Evolutionary conservation across 73 alveolate species (phyloP), one percentile per base, ranked within the genome.

Genomic region (Paramecium octaurelia): DNA sequence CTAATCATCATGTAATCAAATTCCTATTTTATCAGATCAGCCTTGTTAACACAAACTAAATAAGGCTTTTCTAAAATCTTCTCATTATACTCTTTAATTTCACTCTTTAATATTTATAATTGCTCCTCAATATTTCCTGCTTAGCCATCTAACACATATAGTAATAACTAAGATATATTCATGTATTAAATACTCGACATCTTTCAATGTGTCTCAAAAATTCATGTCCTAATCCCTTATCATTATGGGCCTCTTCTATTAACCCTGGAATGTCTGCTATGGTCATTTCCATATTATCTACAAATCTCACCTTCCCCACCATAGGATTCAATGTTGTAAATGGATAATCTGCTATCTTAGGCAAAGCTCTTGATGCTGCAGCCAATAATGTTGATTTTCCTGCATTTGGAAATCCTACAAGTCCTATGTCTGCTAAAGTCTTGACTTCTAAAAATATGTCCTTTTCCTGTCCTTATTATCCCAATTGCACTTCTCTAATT

Each of bases 361-460:
- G 99, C 38, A 95, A 93, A 6, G 99, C 98, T 40, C 99, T 92
- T 23, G 95, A 93, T 23, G 96, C 97, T 27, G 98, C 91, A 3
- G 99, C 97, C 23, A 98, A 94, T 21, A 98, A 92, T 1, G 99
- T 95, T 31, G 98, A 92, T 92, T 98, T 98, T 68, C 99, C 99
- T 35, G 99, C 99, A 89, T 98, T 98, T 11, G 99, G 99, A 93
- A 94, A 96, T 68, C 99, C 99, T n/a, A 95, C 98, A 35, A 98
- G 93, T 14, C 99, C 99, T 16, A 97, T 96, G 86, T 98, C 99
- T 38, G 99, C 99, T 46, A 97, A 92, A 48, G 93, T 90, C 89
- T 96, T 97, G 46, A 98, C 93, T 57, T 94, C 98, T 75, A 98
- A 93, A 69, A 95, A 93, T 85, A 91, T 68, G 57, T 80, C 93